A percentile compares a stretch with the other conserved stretches of the same genome.
Evolutionary conservation across 2,329 filamentous ascomycete species (phyloP).

Genomic region (Cercospora nicotianae): DNA sequence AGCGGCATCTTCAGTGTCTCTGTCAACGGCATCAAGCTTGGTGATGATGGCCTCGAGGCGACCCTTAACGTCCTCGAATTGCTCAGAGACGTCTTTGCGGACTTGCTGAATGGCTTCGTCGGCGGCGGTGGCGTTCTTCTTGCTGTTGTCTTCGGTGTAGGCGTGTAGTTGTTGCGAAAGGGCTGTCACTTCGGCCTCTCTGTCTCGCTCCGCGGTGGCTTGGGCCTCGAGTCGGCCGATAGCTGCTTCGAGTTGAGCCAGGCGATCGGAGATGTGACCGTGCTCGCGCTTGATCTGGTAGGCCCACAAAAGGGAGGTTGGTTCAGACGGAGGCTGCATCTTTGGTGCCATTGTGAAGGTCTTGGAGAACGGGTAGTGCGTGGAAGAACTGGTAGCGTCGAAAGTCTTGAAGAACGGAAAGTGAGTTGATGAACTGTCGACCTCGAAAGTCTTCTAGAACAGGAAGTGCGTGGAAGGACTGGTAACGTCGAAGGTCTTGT

Average conservation of each 20-base stretch:
- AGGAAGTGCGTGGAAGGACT: neutral
- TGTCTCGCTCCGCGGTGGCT: conserved; percentile 10
- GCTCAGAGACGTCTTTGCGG: conserved; percentile 19
- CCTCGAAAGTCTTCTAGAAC: neutral
- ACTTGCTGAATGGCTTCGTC: conserved; percentile 14
- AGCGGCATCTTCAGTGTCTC: conserved; percentile 12
- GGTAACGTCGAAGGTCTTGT: neutral
- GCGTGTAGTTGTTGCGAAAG: conserved; percentile 25
- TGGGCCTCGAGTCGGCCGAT: conserved; percentile 18
- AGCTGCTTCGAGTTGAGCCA: conserved; percentile 39
- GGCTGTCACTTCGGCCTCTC: conserved; percentile 16
- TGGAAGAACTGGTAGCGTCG: neutral
- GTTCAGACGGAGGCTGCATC: conserved; percentile 23
- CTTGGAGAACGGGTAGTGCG: neutral
- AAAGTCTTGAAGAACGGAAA: neutral
- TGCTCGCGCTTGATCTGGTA: conserved; percentile 44
- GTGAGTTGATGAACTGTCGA: neutral
- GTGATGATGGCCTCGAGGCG: conserved; percentile 23
- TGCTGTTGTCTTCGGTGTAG: conserved; percentile 3
- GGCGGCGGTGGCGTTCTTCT: conserved; percentile 2
- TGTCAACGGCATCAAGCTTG: conserved; percentile 24
- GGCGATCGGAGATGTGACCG: conserved; percentile 37
- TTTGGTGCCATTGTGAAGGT: conserved; percentile 18
- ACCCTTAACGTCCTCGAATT: conserved; percentile 14
- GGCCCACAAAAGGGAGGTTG: conserved; percentile 42